These are phyloP conservation scores for Amanita rimosa DNA, from an alignment of 768 basidiomycete genomes.

Conservation along the genomic window DNA sequence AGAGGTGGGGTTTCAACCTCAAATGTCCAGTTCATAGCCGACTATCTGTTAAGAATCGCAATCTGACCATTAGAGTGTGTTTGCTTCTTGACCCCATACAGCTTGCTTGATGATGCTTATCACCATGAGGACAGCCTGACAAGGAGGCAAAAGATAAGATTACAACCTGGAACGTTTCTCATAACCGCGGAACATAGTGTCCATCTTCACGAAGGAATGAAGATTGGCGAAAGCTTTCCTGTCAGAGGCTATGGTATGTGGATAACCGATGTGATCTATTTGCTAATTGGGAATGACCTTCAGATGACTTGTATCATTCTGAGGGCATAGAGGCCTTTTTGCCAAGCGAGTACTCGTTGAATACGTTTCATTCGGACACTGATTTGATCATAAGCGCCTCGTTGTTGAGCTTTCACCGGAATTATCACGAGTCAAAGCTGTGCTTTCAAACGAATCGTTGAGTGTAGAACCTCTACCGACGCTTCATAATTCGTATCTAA, in stretches of 20 bases:
- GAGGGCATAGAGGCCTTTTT: slow-evolving; percentile 12
- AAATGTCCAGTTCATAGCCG: slow-evolving; percentile 47
- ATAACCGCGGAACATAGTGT: slow-evolving; percentile 32
- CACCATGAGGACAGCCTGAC: slow-evolving; percentile 28
- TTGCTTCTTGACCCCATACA: neutral
- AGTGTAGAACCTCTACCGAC: slow-evolving; percentile 15
- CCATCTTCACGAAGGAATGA: slow-evolving; percentile 38
- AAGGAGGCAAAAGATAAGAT: slow-evolving; percentile 33
- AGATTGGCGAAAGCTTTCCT: slow-evolving; percentile 49
- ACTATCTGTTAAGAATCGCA: slow-evolving; percentile 40
- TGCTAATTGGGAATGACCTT: neutral
- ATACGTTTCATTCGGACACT: slow-evolving; percentile 27
- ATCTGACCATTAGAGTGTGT: slow-evolving; percentile 28
- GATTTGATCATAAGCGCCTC: slow-evolving; percentile 28
- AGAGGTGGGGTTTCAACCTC: slow-evolving; percentile 83
- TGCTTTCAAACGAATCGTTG: slow-evolving; percentile 62
- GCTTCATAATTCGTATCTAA: neutral
- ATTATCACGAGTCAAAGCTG: slow-evolving; percentile 47
- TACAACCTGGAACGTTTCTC: slow-evolving; percentile 43
- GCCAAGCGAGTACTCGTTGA: slow-evolving; percentile 36
- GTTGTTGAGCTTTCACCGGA: slow-evolving; percentile 43
- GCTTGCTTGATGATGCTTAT: slow-evolving; percentile 1
- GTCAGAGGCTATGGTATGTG: slow-evolving; percentile 44
- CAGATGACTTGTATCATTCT: slow-evolving; percentile 62
- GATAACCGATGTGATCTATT: neutral